Conservation (phyloP, 108 stramenopile genomes). For the Cyclostephanos tholiformis region DNA sequence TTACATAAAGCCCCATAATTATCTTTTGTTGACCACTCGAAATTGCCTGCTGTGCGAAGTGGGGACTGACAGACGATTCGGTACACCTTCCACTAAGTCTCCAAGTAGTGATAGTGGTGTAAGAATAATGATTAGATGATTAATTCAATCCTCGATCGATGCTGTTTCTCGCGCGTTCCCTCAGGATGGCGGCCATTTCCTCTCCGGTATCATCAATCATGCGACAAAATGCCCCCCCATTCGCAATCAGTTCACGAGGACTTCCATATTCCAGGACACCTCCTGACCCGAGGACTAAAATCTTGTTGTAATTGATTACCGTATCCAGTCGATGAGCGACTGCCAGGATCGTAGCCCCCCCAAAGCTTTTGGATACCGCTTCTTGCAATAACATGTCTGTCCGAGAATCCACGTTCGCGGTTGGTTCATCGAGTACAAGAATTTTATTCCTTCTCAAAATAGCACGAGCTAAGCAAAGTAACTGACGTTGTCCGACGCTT, state of each 20-base stretch:
- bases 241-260: constrained; percentile 71
- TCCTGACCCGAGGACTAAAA: constrained; percentile 92
- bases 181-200: constrained; percentile 47
- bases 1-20: no score
- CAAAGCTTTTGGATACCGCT: constrained; percentile 69
- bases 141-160: no score
- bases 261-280: constrained; percentile 85
- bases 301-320: constrained; percentile 87
- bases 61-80: no score
- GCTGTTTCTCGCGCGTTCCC: constrained; percentile 17
- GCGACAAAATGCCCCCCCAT: constrained; percentile 39
- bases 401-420: constrained; percentile 84
- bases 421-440: constrained; percentile 91
- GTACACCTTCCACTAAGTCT: no score
- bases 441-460: constrained; percentile 81
- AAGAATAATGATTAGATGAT: no score
- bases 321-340: constrained; percentile 97
- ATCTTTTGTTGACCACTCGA: no score
- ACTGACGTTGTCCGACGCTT: constrained; percentile 52
- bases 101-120: no score
- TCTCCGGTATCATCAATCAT: constrained; percentile 65
- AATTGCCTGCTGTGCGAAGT: no score
- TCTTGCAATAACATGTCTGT: constrained; percentile 89
- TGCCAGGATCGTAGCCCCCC: constrained; percentile 82
- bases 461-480: constrained; percentile 94